These are phyloP conservation scores for Phytophthora foliorum DNA, from an alignment of 352 stramenopile species.

Conservation along the genomic window DNA sequence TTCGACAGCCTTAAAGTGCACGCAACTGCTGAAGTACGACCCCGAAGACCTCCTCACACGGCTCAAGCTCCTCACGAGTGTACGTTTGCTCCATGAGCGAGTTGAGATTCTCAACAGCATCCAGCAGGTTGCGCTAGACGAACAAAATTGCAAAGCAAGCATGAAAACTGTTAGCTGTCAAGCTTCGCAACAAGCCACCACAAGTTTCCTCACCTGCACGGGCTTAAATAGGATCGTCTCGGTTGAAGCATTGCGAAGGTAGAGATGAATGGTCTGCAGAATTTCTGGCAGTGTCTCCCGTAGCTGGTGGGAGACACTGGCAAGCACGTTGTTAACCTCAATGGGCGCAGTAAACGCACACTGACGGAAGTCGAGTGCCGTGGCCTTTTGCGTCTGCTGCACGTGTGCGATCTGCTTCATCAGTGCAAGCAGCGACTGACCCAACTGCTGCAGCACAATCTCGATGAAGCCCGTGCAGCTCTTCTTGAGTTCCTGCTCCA, in stretches of 20 bases:
- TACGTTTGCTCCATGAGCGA: constrained; percentile 71
- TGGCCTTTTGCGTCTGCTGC: constrained; percentile 50
- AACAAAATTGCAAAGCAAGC: constrained; percentile 9
- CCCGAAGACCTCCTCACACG: constrained; percentile 50
- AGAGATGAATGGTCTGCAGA: constrained; percentile 71
- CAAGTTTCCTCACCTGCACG: constrained; percentile 60
- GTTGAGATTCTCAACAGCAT: constrained; percentile 71
- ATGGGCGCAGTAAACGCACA: constrained; percentile 54
- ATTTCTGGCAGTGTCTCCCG: constrained; percentile 52
- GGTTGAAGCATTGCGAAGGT: constrained; percentile 83
- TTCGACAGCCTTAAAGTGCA: constrained; percentile 38
- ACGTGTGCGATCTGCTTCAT: constrained; percentile 75
- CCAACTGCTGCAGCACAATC: constrained; percentile 68
- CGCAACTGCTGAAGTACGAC: constrained; percentile 59
- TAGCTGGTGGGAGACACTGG: constrained; percentile 52
- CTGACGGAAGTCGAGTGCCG: constrained; percentile 51
- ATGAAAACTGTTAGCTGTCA: constrained; percentile 1
- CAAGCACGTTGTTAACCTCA: constrained; percentile 58
- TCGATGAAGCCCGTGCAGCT: constrained; percentile 88
- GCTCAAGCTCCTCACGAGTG: constrained; percentile 52
- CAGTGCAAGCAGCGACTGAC: constrained; percentile 59
- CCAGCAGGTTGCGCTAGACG: constrained; percentile 68
- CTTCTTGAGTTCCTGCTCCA: constrained; percentile 84
- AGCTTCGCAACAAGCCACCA: neutral
- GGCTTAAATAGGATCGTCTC: constrained; percentile 88